Evolutionary conservation across 805 yeast species (phyloP).

Genomic region (Hanseniaspora jakobsenii): DNA sequence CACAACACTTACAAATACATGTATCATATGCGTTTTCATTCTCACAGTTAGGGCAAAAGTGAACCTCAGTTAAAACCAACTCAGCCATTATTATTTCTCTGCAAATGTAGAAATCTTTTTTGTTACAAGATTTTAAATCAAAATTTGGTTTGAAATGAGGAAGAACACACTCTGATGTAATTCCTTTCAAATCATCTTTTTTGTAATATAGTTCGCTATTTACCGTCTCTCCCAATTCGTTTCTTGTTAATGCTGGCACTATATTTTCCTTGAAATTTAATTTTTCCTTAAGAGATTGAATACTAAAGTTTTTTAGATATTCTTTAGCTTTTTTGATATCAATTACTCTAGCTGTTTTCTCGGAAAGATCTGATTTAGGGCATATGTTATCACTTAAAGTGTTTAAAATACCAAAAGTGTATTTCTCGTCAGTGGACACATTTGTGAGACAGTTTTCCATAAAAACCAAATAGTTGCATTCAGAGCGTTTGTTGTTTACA

Average conservation of each 20-base stretch:
- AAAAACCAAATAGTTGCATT: not conserved
- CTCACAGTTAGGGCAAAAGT: slow-evolving; percentile 6
- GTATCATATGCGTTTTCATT: slow-evolving; percentile 4
- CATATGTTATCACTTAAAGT: too few species aligned
- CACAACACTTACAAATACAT: slow-evolving; percentile 4
- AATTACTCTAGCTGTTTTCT: too few species aligned
- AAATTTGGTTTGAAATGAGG: slow-evolving; percentile 1
- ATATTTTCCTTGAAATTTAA: not conserved
- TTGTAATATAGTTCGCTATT: slow-evolving; percentile 4
- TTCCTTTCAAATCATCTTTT: slow-evolving; percentile 3
- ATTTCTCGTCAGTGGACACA: too few species aligned
- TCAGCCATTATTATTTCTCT: slow-evolving; percentile 7
- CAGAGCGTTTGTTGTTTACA: not conserved
- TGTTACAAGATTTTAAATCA: slow-evolving; percentile 4
- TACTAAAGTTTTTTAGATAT: too few species aligned
- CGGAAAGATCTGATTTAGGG: too few species aligned
- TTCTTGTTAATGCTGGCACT: not conserved
- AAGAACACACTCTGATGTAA: slow-evolving; percentile 1
- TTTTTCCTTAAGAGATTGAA: too few species aligned
- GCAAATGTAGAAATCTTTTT: slow-evolving; percentile 1
- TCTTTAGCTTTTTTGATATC: too few species aligned
- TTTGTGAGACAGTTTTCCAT: not conserved
- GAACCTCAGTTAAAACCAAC: slow-evolving; percentile 7
- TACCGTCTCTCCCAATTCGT: not conserved
- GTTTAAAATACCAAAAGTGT: too few species aligned